Evolutionary conservation across 2,329 filamentous ascomycete genomes (phyloP), one percentile per base, ranked within the genome.

Genomic region (Chaetomiaceae sp.): DNA sequence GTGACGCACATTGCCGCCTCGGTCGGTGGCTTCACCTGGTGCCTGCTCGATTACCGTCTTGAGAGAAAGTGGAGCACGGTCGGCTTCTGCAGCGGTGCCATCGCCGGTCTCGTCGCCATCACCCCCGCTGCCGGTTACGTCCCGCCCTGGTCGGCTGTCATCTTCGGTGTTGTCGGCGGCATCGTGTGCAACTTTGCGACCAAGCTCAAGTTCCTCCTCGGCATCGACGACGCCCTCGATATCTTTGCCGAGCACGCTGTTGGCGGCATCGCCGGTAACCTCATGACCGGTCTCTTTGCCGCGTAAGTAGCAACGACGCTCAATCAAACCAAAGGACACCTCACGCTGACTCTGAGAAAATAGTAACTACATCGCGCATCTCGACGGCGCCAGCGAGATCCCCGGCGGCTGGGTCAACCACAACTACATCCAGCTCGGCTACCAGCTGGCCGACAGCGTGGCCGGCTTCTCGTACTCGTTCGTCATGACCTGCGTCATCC

Each of bases 41-140:
- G 85, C 63, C 70, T 95, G 27, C 78, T 95, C 51, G 90, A 96
- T 65, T 96, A 93, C 71, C 84, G 89, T 47, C 82, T 96, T n/a
- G 89, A 95, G 73, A 81, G 78, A 65, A 96, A 95, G 72, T 96
- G 89, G 88, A 92, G 87, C 57, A 89, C 92, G 71, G 87, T 96
- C 62, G 90, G 89, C 40, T 91, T 91, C 86, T 93, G 89, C 76
- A 93, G 89, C 34, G 91, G 91, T 55, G 85, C 83, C 59, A 91
- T 96, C 65, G 86, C 87, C 23, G 88, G 89, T 46, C 82, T 96
- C 19, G 90, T 96, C 31, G 88, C 89, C 58, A 93, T 93, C 48
- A 93, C 89, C 8, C 87, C 89, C 5, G 86, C 85, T 3, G 86
- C 90, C 13, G 88, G 89, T 63, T 92, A 83, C 71, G 83, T 95